Conservation (phyloP, 192 early-diverging fungal species). For the Borealophlyctis nickersoniae region DNA sequence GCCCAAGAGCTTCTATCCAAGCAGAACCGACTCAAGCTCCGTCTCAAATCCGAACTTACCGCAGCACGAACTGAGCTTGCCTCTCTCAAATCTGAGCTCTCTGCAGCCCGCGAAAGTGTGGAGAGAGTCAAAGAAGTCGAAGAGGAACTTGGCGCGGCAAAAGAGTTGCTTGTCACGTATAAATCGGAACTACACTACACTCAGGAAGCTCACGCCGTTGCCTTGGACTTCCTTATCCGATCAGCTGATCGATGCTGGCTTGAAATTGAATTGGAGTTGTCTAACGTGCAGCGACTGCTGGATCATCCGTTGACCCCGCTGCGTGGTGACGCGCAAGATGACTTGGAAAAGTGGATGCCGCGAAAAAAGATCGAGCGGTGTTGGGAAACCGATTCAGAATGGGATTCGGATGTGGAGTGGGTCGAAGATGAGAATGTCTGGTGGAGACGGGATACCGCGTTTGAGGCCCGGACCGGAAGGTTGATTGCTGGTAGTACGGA, state of each 20-base stretch:
- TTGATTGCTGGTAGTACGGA: background rate
- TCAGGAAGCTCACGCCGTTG: slow-evolving; percentile 37
- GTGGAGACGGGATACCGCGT: background rate
- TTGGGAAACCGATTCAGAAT: slow-evolving; percentile 50
- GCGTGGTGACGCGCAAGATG: slow-evolving; percentile 20
- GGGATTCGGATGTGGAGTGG: slow-evolving; percentile 49
- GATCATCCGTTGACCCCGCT: slow-evolving; percentile 31
- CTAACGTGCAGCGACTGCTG: slow-evolving; percentile 35
- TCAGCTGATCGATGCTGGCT: slow-evolving; percentile 31
- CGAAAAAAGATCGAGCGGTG: slow-evolving; percentile 18
- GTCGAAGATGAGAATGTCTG: slow-evolving; percentile 16
- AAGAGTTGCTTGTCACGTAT: slow-evolving; percentile 38
- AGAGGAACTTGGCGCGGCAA: slow-evolving; percentile 38
- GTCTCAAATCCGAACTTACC: slow-evolving; percentile 41
- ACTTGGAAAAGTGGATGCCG: slow-evolving; percentile 21
- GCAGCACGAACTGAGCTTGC: slow-evolving; percentile 36
- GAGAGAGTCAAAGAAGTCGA: slow-evolving; percentile 20
- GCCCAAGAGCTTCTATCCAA: slow-evolving; percentile 39
- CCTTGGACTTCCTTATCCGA: slow-evolving; percentile 37
- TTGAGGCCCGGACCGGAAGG: slow-evolving; percentile 2
- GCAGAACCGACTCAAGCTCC: slow-evolving; percentile 39
- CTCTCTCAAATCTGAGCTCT: slow-evolving; percentile 25
- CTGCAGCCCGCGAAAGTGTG: slow-evolving; percentile 6
- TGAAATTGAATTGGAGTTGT: slow-evolving; percentile 44
- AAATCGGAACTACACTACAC: slow-evolving; percentile 38